phyloP scores from a whole-genome alignment of 2,329 filamentous ascomycete species.

The Cercospora sp. region DNA sequence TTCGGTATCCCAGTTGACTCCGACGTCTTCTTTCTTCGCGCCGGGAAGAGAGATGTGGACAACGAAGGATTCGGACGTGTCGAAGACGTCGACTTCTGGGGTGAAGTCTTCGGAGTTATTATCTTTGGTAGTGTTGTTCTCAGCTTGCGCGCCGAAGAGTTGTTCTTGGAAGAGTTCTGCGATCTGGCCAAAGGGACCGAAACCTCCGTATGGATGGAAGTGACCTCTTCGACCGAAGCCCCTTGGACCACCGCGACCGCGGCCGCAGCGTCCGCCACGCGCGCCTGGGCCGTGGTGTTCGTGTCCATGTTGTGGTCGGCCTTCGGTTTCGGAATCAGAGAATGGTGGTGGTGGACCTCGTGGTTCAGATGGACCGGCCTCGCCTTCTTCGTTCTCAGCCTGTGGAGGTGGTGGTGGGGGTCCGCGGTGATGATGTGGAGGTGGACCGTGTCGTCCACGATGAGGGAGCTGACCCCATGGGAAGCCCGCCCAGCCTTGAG shows the following conservation, averaged over 20 bases:
- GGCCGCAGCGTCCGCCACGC: slow-evolving; percentile 32
- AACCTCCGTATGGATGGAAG: slow-evolving; percentile 26
- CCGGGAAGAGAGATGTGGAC: slow-evolving; percentile 75
- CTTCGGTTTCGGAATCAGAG: slow-evolving; percentile 20
- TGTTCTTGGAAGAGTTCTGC: slow-evolving; percentile 39
- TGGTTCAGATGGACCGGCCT: slow-evolving; percentile 30
- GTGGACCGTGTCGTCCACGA: slow-evolving; percentile 28
- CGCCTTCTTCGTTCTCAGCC: slow-evolving; percentile 22
- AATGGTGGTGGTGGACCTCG: slow-evolving; percentile 29
- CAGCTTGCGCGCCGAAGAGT: slow-evolving; percentile 39
- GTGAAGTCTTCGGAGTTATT: slow-evolving; percentile 48
- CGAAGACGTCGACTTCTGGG: slow-evolving; percentile 74
- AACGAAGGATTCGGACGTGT: slow-evolving; percentile 63
- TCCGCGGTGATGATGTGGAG: slow-evolving; percentile 28
- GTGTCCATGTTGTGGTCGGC: slow-evolving; percentile 19
- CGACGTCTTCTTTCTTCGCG: slow-evolving; percentile 75
- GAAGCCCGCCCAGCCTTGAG: slow-evolving; percentile 43
- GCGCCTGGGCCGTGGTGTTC: slow-evolving; percentile 31
- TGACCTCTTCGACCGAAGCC: slow-evolving; percentile 26
- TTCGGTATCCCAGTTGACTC: slow-evolving; percentile 72
- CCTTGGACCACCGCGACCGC: slow-evolving; percentile 36
- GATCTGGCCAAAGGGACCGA: slow-evolving; percentile 33
- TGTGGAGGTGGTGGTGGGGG: slow-evolving; percentile 24
- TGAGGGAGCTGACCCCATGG: slow-evolving; percentile 36
- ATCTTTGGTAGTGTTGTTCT: slow-evolving; percentile 11